Evolutionary conservation across 306 rosid species (phyloP), one percentile per base, ranked within the genome.

Genomic region (Fagus sylvatica): DNA sequence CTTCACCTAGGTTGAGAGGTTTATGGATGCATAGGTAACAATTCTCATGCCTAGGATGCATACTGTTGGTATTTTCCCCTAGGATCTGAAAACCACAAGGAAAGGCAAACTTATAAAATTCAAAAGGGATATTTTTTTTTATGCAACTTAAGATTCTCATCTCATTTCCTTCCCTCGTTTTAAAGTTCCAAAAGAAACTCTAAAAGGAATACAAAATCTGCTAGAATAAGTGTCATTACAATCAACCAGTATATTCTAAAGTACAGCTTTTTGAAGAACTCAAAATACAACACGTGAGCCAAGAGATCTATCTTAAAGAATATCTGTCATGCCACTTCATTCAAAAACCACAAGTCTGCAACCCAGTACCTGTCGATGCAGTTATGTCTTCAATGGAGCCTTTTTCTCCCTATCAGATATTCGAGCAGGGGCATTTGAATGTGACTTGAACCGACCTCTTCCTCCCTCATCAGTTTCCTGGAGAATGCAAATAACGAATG

Each of bases 391-490:
- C 77, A 96, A 69, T 17, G 99, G 99, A 66, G 98, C 99, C 89
- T 96, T 93, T 90, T 96, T 96, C 89, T 90, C 96, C 90, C 98
- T 87, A 89, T 96, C 99, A 30, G 91, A 87, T 78, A 96, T 96
- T 60, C 99, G 85, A 83, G 99, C 96, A 65, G 99, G 98, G 17
- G 90, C 98, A 0, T 77, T 91, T 13, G 99, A 84, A 86, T 96
- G 99, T 0, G 99, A 96, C 80, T 96, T 96, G 82, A 96, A 96
- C 56, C 99, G 91, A 68, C 99, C 99, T 83, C 96, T 87, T 69
- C 98, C 99, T 85, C 85, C 99, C 80, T 81, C 99, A 6, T 96
- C 98, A 69, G 22, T 93, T 60, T 96, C 99, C 99, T 96, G 88
- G 53, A 86, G 53, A 56, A 81, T 12, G 71, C 40, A 69, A 70